Evolutionary conservation across 2,329 filamentous ascomycete genomes (phyloP), one percentile per base, ranked within the genome.

Genomic region (Tolypocladium tundrense): DNA sequence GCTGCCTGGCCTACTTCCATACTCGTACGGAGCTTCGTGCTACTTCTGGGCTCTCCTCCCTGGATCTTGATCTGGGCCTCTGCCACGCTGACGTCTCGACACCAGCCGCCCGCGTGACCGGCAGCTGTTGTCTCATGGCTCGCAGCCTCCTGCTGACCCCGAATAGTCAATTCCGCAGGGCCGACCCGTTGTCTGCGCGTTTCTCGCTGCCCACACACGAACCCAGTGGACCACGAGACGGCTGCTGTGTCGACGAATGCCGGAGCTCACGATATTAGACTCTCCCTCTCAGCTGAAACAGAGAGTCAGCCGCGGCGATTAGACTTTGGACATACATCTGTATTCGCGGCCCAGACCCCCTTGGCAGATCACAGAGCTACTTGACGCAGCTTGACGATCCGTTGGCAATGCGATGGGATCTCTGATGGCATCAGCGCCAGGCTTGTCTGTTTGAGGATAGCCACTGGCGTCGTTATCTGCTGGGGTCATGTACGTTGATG

Each of bases 111-210:
- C 21, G 42, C 42, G 21, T 45, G 42, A 31, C 43, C 13, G 31
- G n/a, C 37, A 10, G 37, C 37, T 42, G 52, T 41, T 53, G 51
- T 40, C n/a, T 40, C 52, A 56, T 59, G 52, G 41, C 11, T 40
- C 41, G 60, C 59, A 10, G 62, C 61, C 52, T 64, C 68, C 9
- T 7, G 43, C 24, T 10, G 45, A 33, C 16, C 24, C 24, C 31
- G 24, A 48, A 14, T 19, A 27, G 43, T 19, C 24, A 9, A 8
- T 48, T 6, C 24, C 21, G 14, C 45, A 27, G 24, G 13, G 43
- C 43, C 43, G 43, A 24, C 11, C 24, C 43, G 43, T 48, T 24
- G 27, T 2, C 43, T 48, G 4, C 9, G 48, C 27, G 9, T n/a
- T 51, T 27, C 5, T 35, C 16, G 19, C 48, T 35, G 27, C 48